phyloP scores from a whole-genome alignment of 257 asterid genomes.

The Ilex aquifolium region DNA sequence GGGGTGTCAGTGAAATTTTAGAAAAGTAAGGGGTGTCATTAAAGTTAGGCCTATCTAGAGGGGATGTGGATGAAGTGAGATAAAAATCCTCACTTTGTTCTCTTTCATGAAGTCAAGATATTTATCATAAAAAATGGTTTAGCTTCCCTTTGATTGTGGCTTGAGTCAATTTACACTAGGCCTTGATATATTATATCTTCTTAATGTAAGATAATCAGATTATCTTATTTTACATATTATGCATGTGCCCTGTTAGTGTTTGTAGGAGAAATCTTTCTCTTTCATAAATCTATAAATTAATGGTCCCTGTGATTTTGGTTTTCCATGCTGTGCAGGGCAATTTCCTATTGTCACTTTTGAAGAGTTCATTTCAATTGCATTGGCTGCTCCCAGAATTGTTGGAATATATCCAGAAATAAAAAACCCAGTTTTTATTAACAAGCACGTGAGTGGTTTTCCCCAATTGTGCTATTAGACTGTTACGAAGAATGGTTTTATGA shows the following conservation, averaged over 20 bases:
- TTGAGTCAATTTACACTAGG: too few species aligned
- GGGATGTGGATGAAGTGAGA: too few species aligned
- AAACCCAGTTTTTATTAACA: slow-evolving; percentile 82
- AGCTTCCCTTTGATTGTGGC: background rate
- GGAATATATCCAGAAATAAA: slow-evolving; percentile 98
- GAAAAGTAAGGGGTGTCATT: too few species aligned
- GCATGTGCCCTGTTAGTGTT: background rate
- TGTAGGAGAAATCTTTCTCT: background rate
- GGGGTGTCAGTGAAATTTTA: too few species aligned
- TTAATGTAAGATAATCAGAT: too few species aligned
- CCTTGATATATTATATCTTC: too few species aligned
- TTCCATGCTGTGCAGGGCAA: slow-evolving; percentile 47
- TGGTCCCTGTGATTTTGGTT: background rate
- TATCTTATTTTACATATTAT: too few species aligned
- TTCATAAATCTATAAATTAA: slow-evolving; percentile 3
- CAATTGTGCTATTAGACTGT: slow-evolving; percentile 11
- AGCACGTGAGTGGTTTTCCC: slow-evolving; percentile 49
- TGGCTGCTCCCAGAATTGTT: slow-evolving; percentile 81
- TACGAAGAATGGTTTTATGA: slow-evolving; percentile 1
- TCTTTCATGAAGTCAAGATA: too few species aligned
- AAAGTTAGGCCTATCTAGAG: too few species aligned
- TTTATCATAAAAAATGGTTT: background rate
- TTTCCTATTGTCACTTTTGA: slow-evolving; percentile 81
- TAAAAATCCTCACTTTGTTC: too few species aligned
- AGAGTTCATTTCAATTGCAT: slow-evolving; percentile 75